A percentile compares a stretch with the other conserved stretches of the same genome.
Conservation (phyloP, 2,329 filamentous ascomycete genomes). For the Aspergillus spinulosporus region DNA sequence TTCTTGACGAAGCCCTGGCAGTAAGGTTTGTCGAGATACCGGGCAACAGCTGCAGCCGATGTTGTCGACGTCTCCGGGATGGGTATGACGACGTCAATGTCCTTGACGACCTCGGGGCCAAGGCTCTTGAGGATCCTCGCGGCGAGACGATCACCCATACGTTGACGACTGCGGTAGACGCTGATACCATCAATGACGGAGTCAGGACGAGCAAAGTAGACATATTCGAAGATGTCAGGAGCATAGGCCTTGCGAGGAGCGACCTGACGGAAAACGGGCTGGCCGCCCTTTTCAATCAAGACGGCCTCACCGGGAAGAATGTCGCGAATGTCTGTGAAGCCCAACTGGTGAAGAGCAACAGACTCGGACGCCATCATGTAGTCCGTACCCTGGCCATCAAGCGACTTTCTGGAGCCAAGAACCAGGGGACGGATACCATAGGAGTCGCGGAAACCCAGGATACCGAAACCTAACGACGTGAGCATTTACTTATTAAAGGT, state of each 20-base stretch:
- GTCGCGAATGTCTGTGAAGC: conserved; percentile 73
- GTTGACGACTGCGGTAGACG: conserved; percentile 77
- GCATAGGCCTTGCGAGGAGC: conserved; percentile 68
- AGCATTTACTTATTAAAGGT: background rate
- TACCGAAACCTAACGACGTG: conserved; percentile 62
- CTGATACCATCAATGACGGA: conserved; percentile 83
- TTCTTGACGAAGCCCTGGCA: conserved; percentile 86
- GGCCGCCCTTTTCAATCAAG: conserved; percentile 75
- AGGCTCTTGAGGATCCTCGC: conserved; percentile 68
- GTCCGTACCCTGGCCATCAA: conserved; percentile 66
- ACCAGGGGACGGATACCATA: conserved; percentile 82
- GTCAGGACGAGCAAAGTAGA: conserved; percentile 85
- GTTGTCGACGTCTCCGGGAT: conserved; percentile 83
- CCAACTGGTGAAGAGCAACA: conserved; percentile 77
- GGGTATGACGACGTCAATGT: conserved; percentile 79
- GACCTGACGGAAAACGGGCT: conserved; percentile 74
- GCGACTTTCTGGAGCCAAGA: conserved; percentile 70
- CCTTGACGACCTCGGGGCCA: conserved; percentile 66
- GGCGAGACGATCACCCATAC: conserved; percentile 82
- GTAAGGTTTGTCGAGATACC: conserved; percentile 72
- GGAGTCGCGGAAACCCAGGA: conserved; percentile 76
- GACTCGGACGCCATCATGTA: conserved; percentile 93
- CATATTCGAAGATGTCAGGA: conserved; percentile 83
- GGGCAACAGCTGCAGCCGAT: conserved; percentile 74
- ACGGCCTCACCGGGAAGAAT: conserved; percentile 82